Evolutionary conservation across 2,329 filamentous ascomycete genomes (phyloP).

Genomic region (Alternaria dauci): DNA sequence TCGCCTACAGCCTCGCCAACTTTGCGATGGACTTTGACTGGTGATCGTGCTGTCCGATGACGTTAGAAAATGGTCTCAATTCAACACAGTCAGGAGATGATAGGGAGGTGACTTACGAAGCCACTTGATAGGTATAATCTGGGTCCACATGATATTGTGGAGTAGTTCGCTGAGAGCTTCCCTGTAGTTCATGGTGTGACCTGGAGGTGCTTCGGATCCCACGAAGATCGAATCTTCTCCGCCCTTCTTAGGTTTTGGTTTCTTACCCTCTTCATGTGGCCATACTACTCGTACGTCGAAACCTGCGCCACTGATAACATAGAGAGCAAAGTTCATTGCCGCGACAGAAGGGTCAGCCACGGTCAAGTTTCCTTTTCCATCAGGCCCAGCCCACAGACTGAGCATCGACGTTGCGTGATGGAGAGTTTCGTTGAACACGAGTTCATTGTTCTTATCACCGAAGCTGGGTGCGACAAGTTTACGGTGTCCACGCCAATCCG

Average conservation of each 20-base stretch:
- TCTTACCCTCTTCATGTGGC: conserved; percentile 65
- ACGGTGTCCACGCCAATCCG: conserved; percentile 74
- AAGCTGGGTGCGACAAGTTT: conserved; percentile 76
- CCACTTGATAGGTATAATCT: conserved; percentile 68
- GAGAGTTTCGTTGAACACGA: conserved; percentile 71
- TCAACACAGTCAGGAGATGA: neutral
- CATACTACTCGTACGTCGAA: conserved; percentile 68
- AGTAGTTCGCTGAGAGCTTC: conserved; percentile 69
- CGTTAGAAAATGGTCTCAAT: conserved; percentile 6
- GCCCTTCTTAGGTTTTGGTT: conserved; percentile 33
- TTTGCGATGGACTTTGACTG: conserved; percentile 58
- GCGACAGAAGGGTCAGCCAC: conserved; percentile 68
- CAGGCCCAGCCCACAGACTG: conserved; percentile 40
- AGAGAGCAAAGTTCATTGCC: conserved; percentile 69
- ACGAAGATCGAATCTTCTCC: conserved; percentile 43
- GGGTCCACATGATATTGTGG: conserved; percentile 68
- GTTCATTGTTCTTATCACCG: conserved; percentile 76
- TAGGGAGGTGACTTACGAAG: conserved; percentile 53
- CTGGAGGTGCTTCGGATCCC: conserved; percentile 41
- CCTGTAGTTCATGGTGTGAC: conserved; percentile 68
- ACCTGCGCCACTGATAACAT: conserved; percentile 73
- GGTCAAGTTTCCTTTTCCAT: conserved; percentile 49
- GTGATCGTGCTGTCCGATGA: conserved; percentile 36
- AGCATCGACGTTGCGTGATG: conserved; percentile 62
- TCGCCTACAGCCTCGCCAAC: conserved; percentile 67